Percentiles rank a stretch among this genome's conserved stretches.
Evolutionary conservation across 192 early-diverging fungal species (phyloP).

Genomic region (Podila epicladia): DNA sequence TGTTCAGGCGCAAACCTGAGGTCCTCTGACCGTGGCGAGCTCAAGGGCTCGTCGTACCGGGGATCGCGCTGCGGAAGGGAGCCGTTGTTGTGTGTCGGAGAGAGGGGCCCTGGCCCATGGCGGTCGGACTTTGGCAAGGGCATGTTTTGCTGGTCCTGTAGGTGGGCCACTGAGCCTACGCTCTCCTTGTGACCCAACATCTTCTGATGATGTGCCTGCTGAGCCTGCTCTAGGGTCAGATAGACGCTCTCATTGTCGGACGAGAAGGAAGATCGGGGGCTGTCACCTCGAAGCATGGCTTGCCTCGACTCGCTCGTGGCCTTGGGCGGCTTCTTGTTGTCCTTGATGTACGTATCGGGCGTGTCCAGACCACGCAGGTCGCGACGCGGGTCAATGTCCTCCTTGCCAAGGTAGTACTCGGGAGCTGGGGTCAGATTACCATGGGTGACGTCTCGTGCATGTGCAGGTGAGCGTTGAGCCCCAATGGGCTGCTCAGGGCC

Average conservation of each 20-base stretch:
- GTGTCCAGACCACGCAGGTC: slow-evolving; percentile 26
- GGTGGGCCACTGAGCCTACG: slow-evolving; percentile 13
- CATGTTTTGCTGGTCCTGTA: slow-evolving; percentile 1
- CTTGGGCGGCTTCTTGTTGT: slow-evolving; percentile 10
- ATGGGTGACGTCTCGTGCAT: background rate
- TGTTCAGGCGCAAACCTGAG: slow-evolving; percentile 16
- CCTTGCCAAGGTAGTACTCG: slow-evolving; percentile 36
- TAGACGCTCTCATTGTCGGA: slow-evolving; percentile 19
- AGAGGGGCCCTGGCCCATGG: background rate
- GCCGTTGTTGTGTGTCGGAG: background rate
- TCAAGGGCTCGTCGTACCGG: slow-evolving; percentile 5
- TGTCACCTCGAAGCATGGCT: slow-evolving; percentile 14
- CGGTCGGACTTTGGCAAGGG: background rate
- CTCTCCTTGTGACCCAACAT: slow-evolving; percentile 42
- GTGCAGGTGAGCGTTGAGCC: slow-evolving; percentile 3
- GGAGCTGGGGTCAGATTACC: slow-evolving; percentile 29
- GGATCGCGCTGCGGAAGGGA: background rate
- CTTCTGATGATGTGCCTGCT: slow-evolving; percentile 31
- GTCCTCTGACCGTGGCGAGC: background rate
- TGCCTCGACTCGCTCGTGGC: background rate
- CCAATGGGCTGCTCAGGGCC: slow-evolving; percentile 7
- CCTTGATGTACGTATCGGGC: slow-evolving; percentile 11
- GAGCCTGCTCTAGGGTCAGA: slow-evolving; percentile 36
- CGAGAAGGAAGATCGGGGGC: slow-evolving; percentile 22
- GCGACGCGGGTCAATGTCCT: slow-evolving; percentile 31